Percentiles rank a stretch among this genome's conserved stretches.
Evolutionary conservation across 2,329 filamentous ascomycete genomes (phyloP).

Genomic region (Plenodomus tracheiphilus): DNA sequence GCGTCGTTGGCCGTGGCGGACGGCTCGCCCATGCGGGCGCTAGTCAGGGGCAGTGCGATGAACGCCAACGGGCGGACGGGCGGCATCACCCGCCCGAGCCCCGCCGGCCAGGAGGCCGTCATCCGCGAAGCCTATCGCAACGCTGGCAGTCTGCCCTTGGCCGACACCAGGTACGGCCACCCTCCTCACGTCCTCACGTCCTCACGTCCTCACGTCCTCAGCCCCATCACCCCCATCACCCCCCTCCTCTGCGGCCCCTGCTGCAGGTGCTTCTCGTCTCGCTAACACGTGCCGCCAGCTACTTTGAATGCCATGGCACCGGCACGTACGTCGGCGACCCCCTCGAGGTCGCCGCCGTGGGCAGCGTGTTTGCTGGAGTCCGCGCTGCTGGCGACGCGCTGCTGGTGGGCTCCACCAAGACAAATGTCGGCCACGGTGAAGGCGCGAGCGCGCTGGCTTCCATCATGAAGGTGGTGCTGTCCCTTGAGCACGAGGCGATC

Average conservation of each 20-base stretch:
- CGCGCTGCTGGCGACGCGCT: no score
- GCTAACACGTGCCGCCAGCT: no score
- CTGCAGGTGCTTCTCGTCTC: no score
- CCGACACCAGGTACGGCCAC: no score
- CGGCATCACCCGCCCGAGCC: slow-evolving; percentile 57
- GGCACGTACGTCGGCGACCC: slow-evolving; percentile 57
- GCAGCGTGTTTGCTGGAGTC: slow-evolving; percentile 18
- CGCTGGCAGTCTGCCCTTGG: no score
- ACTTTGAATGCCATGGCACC: slow-evolving; percentile 44
- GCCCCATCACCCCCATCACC: no score
- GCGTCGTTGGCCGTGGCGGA: slow-evolving; percentile 55
- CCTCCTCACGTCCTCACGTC: no score
- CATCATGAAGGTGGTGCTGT: slow-evolving; percentile 44
- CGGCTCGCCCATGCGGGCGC: slow-evolving; percentile 54
- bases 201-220: no score
- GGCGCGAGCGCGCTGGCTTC: slow-evolving; percentile 28
- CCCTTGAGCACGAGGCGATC: slow-evolving; percentile 42
- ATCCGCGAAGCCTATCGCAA: slow-evolving; percentile 12
- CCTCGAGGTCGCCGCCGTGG: slow-evolving; percentile 20
- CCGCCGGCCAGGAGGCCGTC: slow-evolving; percentile 48
- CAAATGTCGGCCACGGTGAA: background rate
- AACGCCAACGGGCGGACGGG: slow-evolving; percentile 40
- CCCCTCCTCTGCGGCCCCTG: no score
- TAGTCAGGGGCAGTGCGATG: slow-evolving; percentile 41
- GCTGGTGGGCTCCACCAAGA: no score